phyloP scores from a whole-genome alignment of 306 rosid species.

The Fagus crenata region DNA sequence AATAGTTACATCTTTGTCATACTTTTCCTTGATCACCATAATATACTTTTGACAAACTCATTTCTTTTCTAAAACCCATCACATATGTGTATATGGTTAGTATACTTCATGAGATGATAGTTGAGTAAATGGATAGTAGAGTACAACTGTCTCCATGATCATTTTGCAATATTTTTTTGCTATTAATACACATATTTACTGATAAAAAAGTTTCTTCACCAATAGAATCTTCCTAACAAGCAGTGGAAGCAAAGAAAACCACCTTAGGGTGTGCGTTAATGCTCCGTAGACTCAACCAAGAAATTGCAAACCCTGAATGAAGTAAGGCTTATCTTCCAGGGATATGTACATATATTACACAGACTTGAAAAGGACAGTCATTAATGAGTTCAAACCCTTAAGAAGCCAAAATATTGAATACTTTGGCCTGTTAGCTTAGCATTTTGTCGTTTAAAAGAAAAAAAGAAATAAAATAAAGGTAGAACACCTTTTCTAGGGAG shows the following conservation, averaged over 20 bases:
- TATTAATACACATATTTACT: background rate
- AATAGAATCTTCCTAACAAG: background rate
- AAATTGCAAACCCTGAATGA: background rate
- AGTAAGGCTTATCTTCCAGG: background rate
- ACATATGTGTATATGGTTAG: too few species aligned
- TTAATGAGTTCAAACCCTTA: background rate
- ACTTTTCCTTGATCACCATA: too few species aligned
- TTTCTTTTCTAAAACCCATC: too few species aligned
- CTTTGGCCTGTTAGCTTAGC: constrained; percentile 2
- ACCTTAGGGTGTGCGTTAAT: background rate
- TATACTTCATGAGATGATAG: too few species aligned
- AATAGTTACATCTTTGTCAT: too few species aligned
- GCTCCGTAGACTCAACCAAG: background rate
- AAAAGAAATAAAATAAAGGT: background rate
- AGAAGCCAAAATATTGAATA: background rate
- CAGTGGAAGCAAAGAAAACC: background rate
- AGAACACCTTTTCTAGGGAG: background rate
- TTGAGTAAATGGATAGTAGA: too few species aligned
- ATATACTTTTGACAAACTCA: too few species aligned
- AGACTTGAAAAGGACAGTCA: background rate
- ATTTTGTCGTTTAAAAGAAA: background rate
- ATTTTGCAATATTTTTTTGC: too few species aligned
- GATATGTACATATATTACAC: background rate
- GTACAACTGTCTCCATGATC: too few species aligned
- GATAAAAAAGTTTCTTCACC: background rate